Base-by-base conservation (phyloP, 2,329 filamentous ascomycete genomes). In the Escovopsis sp. region DNA sequence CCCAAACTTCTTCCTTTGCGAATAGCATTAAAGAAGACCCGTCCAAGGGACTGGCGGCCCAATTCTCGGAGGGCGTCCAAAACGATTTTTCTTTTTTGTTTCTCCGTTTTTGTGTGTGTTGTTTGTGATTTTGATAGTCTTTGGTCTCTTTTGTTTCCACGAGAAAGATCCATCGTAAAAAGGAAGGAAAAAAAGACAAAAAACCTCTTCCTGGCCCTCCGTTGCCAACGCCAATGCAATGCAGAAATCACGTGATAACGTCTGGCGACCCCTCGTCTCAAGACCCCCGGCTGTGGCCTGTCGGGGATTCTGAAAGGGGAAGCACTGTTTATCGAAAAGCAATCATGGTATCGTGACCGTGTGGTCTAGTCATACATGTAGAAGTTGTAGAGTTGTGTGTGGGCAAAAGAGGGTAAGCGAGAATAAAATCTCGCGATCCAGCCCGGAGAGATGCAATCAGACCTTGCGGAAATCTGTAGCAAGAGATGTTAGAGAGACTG, bases 211-310 rank as follows among this genome's bases (percentile, higher is more conserved):
- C 51, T 49, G 42, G 43, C 50, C 54, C 45, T 54, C 56, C 61
- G 56, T 52, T 56, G 48, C 60, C 56, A 74, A 76, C 72, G 72
- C 72, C 72, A 59, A 53, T 74, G 72, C 71, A 70, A 75, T 74
- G 71, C 71, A 55, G 51, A 45, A 57, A 53, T 50, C 50, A 60
- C 57, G 56, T 60, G 56, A 53, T 65, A 64, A 61, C 65, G 53
- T 55, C 52, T 50, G 53, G 10, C 45, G 36, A 35, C 46, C 37
- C 40, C 39, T 35, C 2, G 39, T 15, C 36, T 29, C 11, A 29
- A 7, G 7, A 9, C 8, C 9, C 46, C 42, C 41, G 51, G 41
- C 44, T 48, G 46, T 54, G 53, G 44, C 53, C 56, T 51, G 45
- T 47, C 53, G 48, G 47, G 47, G 46, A 42, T 12, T 32, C 14